Base-by-base conservation (phyloP, 2,329 filamentous ascomycete genomes). In the Curvularia hawaiiensis region DNA sequence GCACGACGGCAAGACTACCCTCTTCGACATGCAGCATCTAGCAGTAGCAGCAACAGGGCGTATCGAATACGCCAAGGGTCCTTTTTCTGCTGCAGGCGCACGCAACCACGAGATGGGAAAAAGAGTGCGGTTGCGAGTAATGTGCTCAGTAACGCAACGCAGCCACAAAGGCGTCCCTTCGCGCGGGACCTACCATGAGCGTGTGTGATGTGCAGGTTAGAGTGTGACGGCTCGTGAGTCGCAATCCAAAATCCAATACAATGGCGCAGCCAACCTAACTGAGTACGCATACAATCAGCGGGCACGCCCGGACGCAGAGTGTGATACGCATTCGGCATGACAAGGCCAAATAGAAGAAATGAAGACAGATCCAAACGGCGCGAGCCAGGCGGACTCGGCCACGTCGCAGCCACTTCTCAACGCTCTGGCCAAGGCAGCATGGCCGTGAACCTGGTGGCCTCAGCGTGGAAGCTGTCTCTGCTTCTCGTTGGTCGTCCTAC, bases 171-270 rank as follows among this genome's bases (percentile, higher is more conserved):
- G 24, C 30, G 45, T 48, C 26, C 9, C 39, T 26, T 18, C 11
- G 30, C 30, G 30, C 26, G 35, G 24, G 43, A 40, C 18, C 31
- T 28, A 50, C 30, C 11, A 31, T 31, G 30, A 24, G 22, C 8
- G 33, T 35, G 33, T 53, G 43, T 47, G 40, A 47, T 53, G 46
- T 12, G n/a, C 44, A 28, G 38, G 30, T 44, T 30, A 35, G 40
- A 53, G 49, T 28, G 54, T 46, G 33, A 43, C 28, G 20, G 49
- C 26, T 52, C 12, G 44, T 50, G 54, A 57, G 38, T 57, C 54
- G 54, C 48, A 14, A 30, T 52, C 39, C 50, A 54, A 14, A 33
- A 30, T 52, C 39, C 50, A 54, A 57, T 57, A 57, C 50, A 50
- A 54, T 54, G 44, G 54, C 54, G 54, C 49, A 47, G 50, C 10